A percentile compares a stretch with the other conserved stretches of the same genome.
Conservation (phyloP, 1,284 basidiomycete genomes). For the Puccinia novopanici region DNA sequence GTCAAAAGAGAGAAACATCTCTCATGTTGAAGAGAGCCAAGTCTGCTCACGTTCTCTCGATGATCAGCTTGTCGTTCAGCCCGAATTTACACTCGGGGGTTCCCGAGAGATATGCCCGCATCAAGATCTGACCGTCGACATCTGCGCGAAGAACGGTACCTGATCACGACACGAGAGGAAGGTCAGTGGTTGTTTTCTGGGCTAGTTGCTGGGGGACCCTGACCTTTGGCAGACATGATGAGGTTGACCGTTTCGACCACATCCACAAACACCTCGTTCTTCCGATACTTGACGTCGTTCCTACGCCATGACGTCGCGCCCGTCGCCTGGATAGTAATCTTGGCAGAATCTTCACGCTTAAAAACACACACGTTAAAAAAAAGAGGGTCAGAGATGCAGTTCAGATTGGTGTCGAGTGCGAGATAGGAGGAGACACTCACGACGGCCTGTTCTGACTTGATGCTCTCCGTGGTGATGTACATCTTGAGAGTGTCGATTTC, state of each 20-base stretch:
- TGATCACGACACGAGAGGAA: slow-evolving; percentile 59
- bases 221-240: slow-evolving; percentile 92
- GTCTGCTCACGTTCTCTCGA: slow-evolving; percentile 70
- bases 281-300: slow-evolving; percentile 93
- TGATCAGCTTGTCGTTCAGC: slow-evolving; percentile 93
- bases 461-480: slow-evolving; percentile 96
- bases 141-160: slow-evolving; percentile 91
- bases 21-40: neutral
- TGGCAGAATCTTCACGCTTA: slow-evolving; percentile 88
- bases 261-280: slow-evolving; percentile 97
- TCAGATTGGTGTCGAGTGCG: too few species aligned
- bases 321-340: slow-evolving; percentile 93
- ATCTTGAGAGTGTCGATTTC: slow-evolving; percentile 96
- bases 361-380: neutral
- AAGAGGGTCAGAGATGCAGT: too few species aligned
- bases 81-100: slow-evolving; percentile 98
- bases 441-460: slow-evolving; percentile 76
- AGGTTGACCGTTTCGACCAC: slow-evolving; percentile 95
- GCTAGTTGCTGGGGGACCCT: slow-evolving; percentile 52
- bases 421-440: slow-evolving; percentile 65
- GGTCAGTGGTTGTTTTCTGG: neutral
- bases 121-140: slow-evolving; percentile 95
- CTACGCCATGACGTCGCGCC: slow-evolving; percentile 91
- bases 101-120: slow-evolving; percentile 94
- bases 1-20: neutral